A percentile compares a stretch with the other conserved stretches of the same genome.
Conservation (phyloP, 306 rosid genomes). For the Sindora glabra region DNA sequence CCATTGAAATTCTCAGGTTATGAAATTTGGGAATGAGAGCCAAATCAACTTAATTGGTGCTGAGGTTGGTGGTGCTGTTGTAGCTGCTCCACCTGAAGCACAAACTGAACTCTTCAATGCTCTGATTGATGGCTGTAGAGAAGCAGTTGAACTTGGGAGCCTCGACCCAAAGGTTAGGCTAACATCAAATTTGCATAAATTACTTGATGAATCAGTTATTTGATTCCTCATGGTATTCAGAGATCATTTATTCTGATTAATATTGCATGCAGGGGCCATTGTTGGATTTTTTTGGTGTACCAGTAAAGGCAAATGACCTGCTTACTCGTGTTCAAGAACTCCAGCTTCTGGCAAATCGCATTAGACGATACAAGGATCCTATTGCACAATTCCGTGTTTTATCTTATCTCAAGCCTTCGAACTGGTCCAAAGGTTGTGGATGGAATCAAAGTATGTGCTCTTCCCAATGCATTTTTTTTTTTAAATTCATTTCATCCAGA, state of each 20-base stretch:
- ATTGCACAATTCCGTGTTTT: slow-evolving; percentile 84
- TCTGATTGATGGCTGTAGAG: slow-evolving; percentile 81
- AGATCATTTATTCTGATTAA: slow-evolving; percentile 16
- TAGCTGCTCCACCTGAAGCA: slow-evolving; percentile 50
- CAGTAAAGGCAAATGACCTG: slow-evolving; percentile 86
- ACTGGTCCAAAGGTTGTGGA: slow-evolving; percentile 99
- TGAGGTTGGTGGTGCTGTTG: slow-evolving; percentile 86
- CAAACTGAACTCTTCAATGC: slow-evolving; percentile 79
- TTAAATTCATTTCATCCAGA: not conserved
- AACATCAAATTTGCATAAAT: not conserved
- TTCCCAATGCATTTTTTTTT: slow-evolving; percentile 11
- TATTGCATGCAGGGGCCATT: slow-evolving; percentile 73
- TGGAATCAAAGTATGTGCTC: slow-evolving; percentile 93
- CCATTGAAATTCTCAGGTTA: slow-evolving; percentile 43
- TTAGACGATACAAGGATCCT: slow-evolving; percentile 88
- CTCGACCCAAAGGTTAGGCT: slow-evolving; percentile 76
- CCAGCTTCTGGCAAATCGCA: slow-evolving; percentile 87
- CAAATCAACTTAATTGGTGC: slow-evolving; percentile 65
- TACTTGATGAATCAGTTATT: slow-evolving; percentile 5
- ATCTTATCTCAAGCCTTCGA: slow-evolving; percentile 81
- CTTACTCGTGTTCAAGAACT: slow-evolving; percentile 87
- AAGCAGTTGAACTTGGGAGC: slow-evolving; percentile 69
- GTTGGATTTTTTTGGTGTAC: slow-evolving; percentile 94
- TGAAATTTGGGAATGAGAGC: slow-evolving; percentile 92
- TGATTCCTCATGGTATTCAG: slow-evolving; percentile 9